These are phyloP conservation scores for Vicia sativa DNA, from an alignment of 306 rosid genomes.

Conservation along the genomic window DNA sequence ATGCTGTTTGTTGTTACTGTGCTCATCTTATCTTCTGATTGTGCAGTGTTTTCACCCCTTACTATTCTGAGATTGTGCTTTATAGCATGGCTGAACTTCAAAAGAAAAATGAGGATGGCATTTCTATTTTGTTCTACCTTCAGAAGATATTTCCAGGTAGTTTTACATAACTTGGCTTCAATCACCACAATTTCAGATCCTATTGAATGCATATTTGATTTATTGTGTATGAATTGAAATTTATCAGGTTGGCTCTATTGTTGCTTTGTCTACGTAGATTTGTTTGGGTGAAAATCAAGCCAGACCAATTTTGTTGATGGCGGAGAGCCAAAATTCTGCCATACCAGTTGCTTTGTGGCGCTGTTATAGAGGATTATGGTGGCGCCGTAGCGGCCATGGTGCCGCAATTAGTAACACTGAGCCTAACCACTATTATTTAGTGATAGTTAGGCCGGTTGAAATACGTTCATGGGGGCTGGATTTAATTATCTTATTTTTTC, in stretches of 20 bases:
- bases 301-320: background rate
- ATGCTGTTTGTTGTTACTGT: slow-evolving; percentile 27
- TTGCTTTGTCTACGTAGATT: background rate
- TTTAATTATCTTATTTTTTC: background rate
- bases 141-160: slow-evolving; percentile 91
- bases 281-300: background rate
- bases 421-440: slow-evolving; percentile 4
- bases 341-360: too few relatives aligned
- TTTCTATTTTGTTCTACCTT: slow-evolving; percentile 84
- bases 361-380: too few relatives aligned
- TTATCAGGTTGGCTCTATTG: slow-evolving; percentile 8
- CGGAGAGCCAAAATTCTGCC: too few relatives aligned
- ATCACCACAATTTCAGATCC: slow-evolving; percentile 12
- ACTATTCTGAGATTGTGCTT: slow-evolving; percentile 90
- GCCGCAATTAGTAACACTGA: too few relatives aligned
- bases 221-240: slow-evolving; percentile 1
- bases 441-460: background rate
- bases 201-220: slow-evolving; percentile 18
- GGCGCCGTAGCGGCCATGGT: too few relatives aligned
- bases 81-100: slow-evolving; percentile 80
- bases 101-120: slow-evolving; percentile 95
- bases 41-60: slow-evolving; percentile 96
- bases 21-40: slow-evolving; percentile 39
- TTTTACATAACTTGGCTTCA: slow-evolving; percentile 16
- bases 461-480: background rate